Conservation (phyloP, 345 rosid species). For the Camelina hispida region DNA sequence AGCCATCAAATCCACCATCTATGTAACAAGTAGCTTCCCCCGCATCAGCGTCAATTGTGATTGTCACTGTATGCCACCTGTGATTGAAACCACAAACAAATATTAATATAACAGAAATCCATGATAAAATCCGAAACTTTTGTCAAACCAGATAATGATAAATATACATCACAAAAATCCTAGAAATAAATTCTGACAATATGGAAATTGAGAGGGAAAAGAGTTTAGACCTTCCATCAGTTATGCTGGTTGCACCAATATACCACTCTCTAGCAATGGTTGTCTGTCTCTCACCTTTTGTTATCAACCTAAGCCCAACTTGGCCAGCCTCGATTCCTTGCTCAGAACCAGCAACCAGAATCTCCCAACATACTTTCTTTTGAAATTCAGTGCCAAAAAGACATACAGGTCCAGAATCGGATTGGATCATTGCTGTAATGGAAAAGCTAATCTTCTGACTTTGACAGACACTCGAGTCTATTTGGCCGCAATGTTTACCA, state of each 20-base stretch:
- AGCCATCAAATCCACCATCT: slow-evolving; percentile 98
- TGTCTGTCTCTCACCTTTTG: slow-evolving; percentile 93
- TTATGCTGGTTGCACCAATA: slow-evolving; percentile 96
- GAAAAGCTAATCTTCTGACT: slow-evolving; percentile 93
- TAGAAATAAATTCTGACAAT: neutral
- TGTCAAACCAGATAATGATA: slow-evolving; percentile 12
- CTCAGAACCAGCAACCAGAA: slow-evolving; percentile 98
- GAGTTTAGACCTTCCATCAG: slow-evolving; percentile 88
- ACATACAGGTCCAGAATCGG: slow-evolving; percentile 99
- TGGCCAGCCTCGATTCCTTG: slow-evolving; percentile 99
- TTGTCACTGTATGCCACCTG: slow-evolving; percentile 99
- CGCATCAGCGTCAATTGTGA: slow-evolving; percentile 89
- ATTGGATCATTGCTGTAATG: slow-evolving; percentile 89
- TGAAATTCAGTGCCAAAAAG: slow-evolving; percentile 95
- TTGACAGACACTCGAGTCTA: slow-evolving; percentile 74
- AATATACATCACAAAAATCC: slow-evolving; percentile 15
- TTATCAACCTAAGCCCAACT: slow-evolving; percentile 91
- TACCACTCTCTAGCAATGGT: slow-evolving; percentile 95
- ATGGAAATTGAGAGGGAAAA: slow-evolving; percentile 28
- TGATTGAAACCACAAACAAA: slow-evolving; percentile 22
- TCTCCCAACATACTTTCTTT: slow-evolving; percentile 96
- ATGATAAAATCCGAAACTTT: neutral
- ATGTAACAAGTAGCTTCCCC: slow-evolving; percentile 98
- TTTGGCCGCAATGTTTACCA: slow-evolving; percentile 88
- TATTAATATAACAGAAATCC: slow-evolving; percentile 21